These are phyloP conservation scores for Orbilia brochopaga DNA, from an alignment of 2,329 filamentous ascomycete species.

Conservation along the genomic window DNA sequence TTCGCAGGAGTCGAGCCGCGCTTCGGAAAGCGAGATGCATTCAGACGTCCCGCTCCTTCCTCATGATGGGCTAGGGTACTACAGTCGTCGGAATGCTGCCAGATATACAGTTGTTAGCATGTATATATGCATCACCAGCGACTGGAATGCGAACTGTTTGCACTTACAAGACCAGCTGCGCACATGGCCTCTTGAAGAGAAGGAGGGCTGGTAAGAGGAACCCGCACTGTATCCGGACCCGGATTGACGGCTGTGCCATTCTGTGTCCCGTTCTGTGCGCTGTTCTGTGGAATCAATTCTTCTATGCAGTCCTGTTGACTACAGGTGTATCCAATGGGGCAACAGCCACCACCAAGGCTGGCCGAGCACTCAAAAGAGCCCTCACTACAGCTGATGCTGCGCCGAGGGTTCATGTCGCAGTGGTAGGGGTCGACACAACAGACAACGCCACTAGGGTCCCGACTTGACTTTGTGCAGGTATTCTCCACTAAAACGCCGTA, in stretches of 20 bases:
- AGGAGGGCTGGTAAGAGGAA: neutral
- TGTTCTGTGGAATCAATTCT: too few species aligned
- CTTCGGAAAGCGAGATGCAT: too few species aligned
- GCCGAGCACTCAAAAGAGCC: conserved; percentile 21
- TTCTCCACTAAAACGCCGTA: conserved; percentile 21
- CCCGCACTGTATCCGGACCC: too few species aligned
- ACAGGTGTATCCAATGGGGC: conserved; percentile 20
- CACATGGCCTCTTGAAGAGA: neutral
- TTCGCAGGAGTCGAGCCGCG: too few species aligned
- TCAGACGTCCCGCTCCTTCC: too few species aligned
- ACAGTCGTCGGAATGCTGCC: neutral
- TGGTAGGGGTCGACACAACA: conserved; percentile 28
- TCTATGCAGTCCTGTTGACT: neutral
- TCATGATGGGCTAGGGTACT: too few species aligned
- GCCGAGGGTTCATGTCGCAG: conserved; percentile 12
- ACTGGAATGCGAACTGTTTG: neutral
- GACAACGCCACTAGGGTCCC: conserved; percentile 9
- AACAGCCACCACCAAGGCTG: conserved; percentile 36
- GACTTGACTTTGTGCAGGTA: conserved; percentile 18
- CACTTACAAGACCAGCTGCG: neutral
- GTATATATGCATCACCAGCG: neutral
- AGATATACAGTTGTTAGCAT: neutral
- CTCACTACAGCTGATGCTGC: neutral
- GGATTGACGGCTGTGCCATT: too few species aligned
- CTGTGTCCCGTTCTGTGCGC: too few species aligned